Evolutionary conservation across 2,329 filamentous ascomycete genomes (phyloP), one percentile per base, ranked within the genome.

Genomic region (Fusarium napiforme): DNA sequence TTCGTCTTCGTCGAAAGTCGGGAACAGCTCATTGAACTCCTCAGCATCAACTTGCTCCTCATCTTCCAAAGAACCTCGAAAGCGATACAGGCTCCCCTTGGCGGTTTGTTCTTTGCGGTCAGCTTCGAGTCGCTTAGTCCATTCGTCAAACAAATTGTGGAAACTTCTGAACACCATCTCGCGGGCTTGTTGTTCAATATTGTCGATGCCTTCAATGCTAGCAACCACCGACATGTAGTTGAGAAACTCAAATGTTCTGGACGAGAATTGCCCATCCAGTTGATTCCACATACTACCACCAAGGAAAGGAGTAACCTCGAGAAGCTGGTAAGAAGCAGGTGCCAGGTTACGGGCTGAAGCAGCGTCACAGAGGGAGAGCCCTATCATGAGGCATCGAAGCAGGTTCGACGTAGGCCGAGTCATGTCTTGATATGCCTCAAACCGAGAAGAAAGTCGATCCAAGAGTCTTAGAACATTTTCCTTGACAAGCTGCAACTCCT

Each of bases 341-440:
- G 87, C 79, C 34, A 70, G 82, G 80, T 49, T 84, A 75, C 73
- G 89, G 82, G 74, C 88, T 73, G 78, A 84, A 12, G 77, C 72
- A 5, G 80, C 77, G 77, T 84, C 83, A 60, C 86, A 88, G 42
- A 97, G 82, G 2, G 89, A 92, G 37, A 97, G 82, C 6, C 94
- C 95, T 67, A 97, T 85, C 73, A 92, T 90, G 15, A 98, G 84
- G 75, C 93, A 93, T 65, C 93, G 90, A 47, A 98, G 85, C 72
- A 98, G 93, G 59, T 93, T 93, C 49, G 94, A 87, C 16, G 94
- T 88, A 8, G 94, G 95, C 49, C 89, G 86, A 1, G 93, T 93
- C 75, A 98, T 89, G 78, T 99, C 96, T 69, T 94, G 93, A 77
- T 98, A 98, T 19, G 91, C 90, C 43, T 91, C 88, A 78, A 95